Conservation (phyloP, 73 alveolate species). For the Symbiodinium natans region DNA sequence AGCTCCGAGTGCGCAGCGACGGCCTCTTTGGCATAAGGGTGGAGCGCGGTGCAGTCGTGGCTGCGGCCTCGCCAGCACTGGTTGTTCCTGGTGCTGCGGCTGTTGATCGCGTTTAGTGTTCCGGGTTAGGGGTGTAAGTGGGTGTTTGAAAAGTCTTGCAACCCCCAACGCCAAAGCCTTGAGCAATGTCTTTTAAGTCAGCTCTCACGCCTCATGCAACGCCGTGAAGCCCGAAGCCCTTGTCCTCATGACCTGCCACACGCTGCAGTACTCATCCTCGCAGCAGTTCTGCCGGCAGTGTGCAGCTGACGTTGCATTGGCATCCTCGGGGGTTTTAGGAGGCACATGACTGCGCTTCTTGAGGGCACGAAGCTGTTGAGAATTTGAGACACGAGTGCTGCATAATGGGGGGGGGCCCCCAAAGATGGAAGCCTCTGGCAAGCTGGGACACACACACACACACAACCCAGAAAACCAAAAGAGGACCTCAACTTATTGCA, state of each 20-base stretch:
- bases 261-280: conserved; percentile 85
- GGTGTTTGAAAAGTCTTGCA: too few relatives aligned
- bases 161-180: neutral
- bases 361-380: too few relatives aligned
- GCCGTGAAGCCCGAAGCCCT: neutral
- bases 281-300: conserved; percentile 63
- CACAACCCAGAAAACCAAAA: too few relatives aligned
- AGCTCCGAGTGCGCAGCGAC: too few relatives aligned
- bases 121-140: neutral
- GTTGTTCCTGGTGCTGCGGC: conserved; percentile 17
- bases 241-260: conserved; percentile 86
- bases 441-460: too few relatives aligned
- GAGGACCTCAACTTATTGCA: too few relatives aligned
- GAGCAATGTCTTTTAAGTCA: too few relatives aligned
- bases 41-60: conserved; percentile 58
- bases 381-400: too few relatives aligned
- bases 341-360: neutral
- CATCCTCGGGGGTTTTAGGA: too few relatives aligned
- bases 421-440: too few relatives aligned
- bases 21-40: conserved; percentile 68
- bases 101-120: neutral
- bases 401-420: too few relatives aligned
- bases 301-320: conserved; percentile 28
- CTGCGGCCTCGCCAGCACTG: conserved; percentile 89
- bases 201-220: too few relatives aligned